Evolutionary conservation across 176 grass and related monocot species (phyloP), one percentile per base, ranked within the genome.

Genomic region (Saccharum spontaneum): DNA sequence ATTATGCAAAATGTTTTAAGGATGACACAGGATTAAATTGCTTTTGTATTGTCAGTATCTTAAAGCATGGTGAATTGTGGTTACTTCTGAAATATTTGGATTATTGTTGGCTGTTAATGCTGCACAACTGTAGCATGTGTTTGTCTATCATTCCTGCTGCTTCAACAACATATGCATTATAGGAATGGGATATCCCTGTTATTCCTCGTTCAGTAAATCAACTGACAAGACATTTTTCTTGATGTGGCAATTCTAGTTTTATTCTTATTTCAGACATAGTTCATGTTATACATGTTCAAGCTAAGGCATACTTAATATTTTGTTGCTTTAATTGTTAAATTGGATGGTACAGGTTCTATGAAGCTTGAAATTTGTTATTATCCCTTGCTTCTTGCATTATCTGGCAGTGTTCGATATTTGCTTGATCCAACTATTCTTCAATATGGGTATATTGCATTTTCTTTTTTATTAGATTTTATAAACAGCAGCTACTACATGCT

Each of bases 1-100:
- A 63, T 26, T 70, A 31, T 9, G 71, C 54, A 44, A 55, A 79
- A 24, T 66, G 74, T 2, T 1, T 18, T 64, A 14, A 71, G 18
- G n/a, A 18, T 71, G 72, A 48, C 63, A 41, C 49, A 49, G 52
- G 61, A 40, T 49, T 71, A 33, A 16, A 24, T 38, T 49, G 6
- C 24, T 81, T 28, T 10, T 74, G 36, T 30, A 67, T 57, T 28
- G n/a, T 77, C 71, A 30, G 55, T 22, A 63, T 77, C 63, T 79
- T 36, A 8, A 72, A 68, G 43, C 26, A 66, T 23, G 38, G 1
- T 38, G 37, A 6, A 11, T 37, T 80, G 8, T 65, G 7, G 38
- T 48, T 81, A 1, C 17, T 37, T n/a, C 3, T 50, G 5, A 7
- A 28, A 40, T 3, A 8, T n/a, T 10, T 60, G 8, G 12, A 49